Evolutionary conservation across 805 yeast species (phyloP).

Genomic region (Candida nonsorbophila): DNA sequence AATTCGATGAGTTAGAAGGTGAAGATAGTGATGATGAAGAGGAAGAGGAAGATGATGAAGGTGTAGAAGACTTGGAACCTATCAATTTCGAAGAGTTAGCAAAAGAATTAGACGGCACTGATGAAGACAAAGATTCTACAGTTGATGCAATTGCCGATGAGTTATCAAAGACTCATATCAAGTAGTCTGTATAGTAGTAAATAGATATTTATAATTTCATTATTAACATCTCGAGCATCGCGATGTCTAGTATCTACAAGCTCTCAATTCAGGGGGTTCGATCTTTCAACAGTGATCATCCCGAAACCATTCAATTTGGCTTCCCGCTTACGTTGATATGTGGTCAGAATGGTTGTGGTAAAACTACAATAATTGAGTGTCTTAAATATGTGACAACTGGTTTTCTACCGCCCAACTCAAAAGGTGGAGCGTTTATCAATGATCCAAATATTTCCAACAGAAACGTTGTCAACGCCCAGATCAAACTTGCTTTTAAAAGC

Average conservation of each 20-base stretch:
- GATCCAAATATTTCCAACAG: constrained; percentile 82
- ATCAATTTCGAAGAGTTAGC: constrained; percentile 41
- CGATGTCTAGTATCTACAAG: constrained; percentile 38
- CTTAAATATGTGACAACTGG: constrained; percentile 93
- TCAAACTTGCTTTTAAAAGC: constrained; percentile 77
- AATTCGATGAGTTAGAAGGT: constrained; percentile 92
- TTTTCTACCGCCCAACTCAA: constrained; percentile 89
- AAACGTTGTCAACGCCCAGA: constrained; percentile 80
- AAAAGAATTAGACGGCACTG: constrained; percentile 48
- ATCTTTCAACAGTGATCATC: constrained; percentile 79
- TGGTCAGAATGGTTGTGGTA: constrained; percentile 95
- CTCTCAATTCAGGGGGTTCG: constrained; percentile 75
- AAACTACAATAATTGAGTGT: constrained; percentile 94
- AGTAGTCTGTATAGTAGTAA: constrained; percentile 5
- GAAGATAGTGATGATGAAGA: constrained; percentile 65
- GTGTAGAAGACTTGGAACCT: constrained; percentile 47
- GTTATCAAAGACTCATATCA: constrained; percentile 51
- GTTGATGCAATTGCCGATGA: constrained; percentile 57
- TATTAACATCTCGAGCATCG: neutral
- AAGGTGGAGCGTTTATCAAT: constrained; percentile 93
- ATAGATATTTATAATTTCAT: no score
- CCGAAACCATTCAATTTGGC: constrained; percentile 86
- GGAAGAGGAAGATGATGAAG: constrained; percentile 54
- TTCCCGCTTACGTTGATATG: constrained; percentile 89
- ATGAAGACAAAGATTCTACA: constrained; percentile 36